phyloP scores from a whole-genome alignment of 345 rosid genomes.

The Corchorus olitorius region DNA sequence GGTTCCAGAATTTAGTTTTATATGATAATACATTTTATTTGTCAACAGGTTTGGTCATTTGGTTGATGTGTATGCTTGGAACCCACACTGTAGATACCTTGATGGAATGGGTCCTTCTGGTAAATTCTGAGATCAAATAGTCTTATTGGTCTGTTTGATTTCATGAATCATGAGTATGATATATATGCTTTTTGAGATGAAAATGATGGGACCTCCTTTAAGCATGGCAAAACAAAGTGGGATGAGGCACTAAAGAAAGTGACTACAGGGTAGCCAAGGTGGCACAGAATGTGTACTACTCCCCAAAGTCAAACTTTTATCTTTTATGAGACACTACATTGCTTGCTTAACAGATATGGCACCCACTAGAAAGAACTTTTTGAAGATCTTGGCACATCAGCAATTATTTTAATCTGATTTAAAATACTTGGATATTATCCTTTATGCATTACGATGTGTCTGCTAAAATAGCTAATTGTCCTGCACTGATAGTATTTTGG shows the following conservation, averaged over 20 bases:
- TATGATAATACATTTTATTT: not conserved
- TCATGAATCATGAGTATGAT: slow-evolving; percentile 2
- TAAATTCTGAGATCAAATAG: slow-evolving; percentile 33
- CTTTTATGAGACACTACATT: slow-evolving; percentile 24
- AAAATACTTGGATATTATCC: slow-evolving; percentile 7
- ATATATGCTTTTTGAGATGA: slow-evolving; percentile 14
- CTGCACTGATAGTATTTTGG: not conserved
- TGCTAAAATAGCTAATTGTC: slow-evolving; percentile 4
- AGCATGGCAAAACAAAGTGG: slow-evolving; percentile 27
- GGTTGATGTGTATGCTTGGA: slow-evolving; percentile 88
- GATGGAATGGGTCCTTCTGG: slow-evolving; percentile 96
- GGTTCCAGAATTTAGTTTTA: not conserved
- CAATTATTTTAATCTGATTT: slow-evolving; percentile 6
- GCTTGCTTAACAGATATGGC: slow-evolving; percentile 20
- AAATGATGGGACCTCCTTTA: slow-evolving; percentile 23
- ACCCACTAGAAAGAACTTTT: slow-evolving; percentile 19
- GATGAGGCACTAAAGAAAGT: slow-evolving; percentile 33
- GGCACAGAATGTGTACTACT: slow-evolving; percentile 18
- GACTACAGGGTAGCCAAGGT: slow-evolving; percentile 13
- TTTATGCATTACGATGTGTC: not conserved
- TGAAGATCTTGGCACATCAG: slow-evolving; percentile 16
- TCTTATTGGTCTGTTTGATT: slow-evolving; percentile 5
- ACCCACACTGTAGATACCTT: slow-evolving; percentile 87
- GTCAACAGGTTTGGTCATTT: slow-evolving; percentile 80
- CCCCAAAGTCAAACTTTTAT: slow-evolving; percentile 26